Conservation (phyloP, 2,329 filamentous ascomycete species). For the Verticillium alfalfae region DNA sequence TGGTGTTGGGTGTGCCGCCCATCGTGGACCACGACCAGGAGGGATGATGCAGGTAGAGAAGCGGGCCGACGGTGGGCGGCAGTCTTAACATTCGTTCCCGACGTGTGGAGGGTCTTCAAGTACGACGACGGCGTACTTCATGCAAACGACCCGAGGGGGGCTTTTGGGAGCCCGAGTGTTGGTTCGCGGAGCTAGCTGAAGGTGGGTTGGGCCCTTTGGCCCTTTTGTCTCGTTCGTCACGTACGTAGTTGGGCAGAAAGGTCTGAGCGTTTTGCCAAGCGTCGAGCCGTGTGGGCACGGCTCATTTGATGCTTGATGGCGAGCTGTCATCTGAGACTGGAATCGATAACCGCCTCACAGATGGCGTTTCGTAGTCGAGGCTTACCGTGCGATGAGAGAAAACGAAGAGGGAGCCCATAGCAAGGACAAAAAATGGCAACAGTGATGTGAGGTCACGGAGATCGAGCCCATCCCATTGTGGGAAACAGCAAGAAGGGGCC, state of each 20-base stretch:
- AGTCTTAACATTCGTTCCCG: neutral
- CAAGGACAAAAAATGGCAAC: neutral
- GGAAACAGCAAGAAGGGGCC: neutral
- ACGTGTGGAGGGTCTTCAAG: neutral
- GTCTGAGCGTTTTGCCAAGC: neutral
- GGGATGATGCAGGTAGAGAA: neutral
- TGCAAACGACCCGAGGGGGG: neutral
- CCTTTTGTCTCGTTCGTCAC: neutral
- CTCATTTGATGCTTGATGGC: neutral
- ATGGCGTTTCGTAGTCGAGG: neutral
- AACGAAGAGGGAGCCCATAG: neutral
- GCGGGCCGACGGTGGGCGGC: neutral
- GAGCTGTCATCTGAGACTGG: neutral
- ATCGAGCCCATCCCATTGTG: too few relatives aligned
- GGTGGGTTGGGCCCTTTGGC: neutral
- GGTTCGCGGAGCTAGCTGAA: neutral
- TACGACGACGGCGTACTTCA: neutral
- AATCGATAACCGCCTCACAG: too few relatives aligned
- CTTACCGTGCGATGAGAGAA: neutral
- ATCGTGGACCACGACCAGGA: neutral
- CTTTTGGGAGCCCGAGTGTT: neutral
- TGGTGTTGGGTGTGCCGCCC: neutral
- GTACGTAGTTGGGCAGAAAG: neutral
- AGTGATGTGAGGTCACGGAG: neutral
- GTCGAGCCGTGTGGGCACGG: neutral